Evolutionary conservation across 1,284 basidiomycete genomes (phyloP).

Genomic region (Coniophora puteana): DNA sequence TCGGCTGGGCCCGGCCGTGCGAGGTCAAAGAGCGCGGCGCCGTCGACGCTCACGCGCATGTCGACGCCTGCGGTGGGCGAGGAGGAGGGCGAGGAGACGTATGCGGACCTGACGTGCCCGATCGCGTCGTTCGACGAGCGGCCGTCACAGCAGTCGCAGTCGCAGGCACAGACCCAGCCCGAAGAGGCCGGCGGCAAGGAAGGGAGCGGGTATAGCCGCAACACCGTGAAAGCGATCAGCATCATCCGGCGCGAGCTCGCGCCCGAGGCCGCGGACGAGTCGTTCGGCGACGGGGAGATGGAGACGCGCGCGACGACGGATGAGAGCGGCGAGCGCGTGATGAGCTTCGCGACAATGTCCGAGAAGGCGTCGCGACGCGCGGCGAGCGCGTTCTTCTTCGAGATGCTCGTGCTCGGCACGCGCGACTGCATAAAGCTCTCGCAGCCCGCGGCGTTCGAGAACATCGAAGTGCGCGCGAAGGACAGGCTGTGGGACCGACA

Average conservation of each 20-base stretch:
- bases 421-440: constrained; percentile 84
- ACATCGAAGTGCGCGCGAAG: constrained; percentile 84
- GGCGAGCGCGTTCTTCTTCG: constrained; percentile 96
- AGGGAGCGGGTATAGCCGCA: constrained; percentile 81
- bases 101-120: constrained; percentile 70
- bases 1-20: too few species aligned
- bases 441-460: constrained; percentile 76
- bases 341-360: constrained; percentile 27
- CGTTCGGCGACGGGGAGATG: constrained; percentile 73
- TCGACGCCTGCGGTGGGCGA: constrained; percentile 66
- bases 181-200: constrained; percentile 41
- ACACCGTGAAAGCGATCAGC: constrained; percentile 87
- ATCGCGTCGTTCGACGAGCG: constrained; percentile 82
- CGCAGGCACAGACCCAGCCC: constrained; percentile 30
- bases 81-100: constrained; percentile 61
- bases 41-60: constrained; percentile 57
- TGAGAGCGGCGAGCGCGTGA: constrained; percentile 72
- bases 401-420: constrained; percentile 90
- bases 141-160: constrained; percentile 43
- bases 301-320: too few species aligned
- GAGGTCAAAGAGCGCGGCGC: constrained; percentile 34
- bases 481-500: constrained; percentile 80
- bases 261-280: constrained; percentile 44
- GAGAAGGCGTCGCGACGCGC: constrained; percentile 83
- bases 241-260: constrained; percentile 78